Percentiles rank a stretch among this genome's conserved stretches.
phyloP scores from a whole-genome alignment of 2,329 filamentous ascomycete genomes.

The Alternaria ventricosa region DNA sequence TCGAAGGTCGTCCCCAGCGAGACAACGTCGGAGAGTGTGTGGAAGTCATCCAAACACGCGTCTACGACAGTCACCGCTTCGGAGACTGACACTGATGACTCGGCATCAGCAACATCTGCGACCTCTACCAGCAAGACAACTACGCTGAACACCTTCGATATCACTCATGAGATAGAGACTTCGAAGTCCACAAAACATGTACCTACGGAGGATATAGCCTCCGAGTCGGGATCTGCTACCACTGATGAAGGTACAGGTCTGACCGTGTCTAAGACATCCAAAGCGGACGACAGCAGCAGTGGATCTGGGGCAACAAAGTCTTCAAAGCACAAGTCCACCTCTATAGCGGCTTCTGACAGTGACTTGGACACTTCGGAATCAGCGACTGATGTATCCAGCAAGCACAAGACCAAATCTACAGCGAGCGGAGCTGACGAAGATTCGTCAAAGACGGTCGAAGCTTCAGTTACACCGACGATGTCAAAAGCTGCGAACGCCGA shows the following conservation, averaged over 20 bases:
- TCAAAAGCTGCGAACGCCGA: too few relatives aligned
- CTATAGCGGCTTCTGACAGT: not conserved
- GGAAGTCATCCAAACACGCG: not conserved
- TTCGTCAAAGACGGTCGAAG: not conserved
- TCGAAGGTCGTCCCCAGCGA: not conserved
- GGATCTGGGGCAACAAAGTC: not conserved
- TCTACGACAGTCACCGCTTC: not conserved
- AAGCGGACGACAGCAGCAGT: not conserved
- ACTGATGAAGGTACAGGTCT: not conserved
- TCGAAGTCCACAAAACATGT: not conserved
- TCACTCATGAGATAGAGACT: not conserved
- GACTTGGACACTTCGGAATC: not conserved
- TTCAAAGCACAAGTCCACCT: not conserved
- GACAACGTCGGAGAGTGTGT: not conserved
- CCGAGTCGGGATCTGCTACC: not conserved
- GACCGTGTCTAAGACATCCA: not conserved
- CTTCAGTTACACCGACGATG: not conserved
- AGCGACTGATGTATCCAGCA: not conserved
- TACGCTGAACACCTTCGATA: not conserved
- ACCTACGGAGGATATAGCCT: fast-evolving
- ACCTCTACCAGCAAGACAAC: not conserved
- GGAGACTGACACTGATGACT: not conserved
- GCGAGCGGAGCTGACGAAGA: not conserved
- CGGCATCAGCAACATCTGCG: not conserved
- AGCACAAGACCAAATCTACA: not conserved